Evolutionary conservation across 371 early-diverging fungal species (phyloP), one percentile per base, ranked within the genome.

Genomic region (Syncephalastrum racemosum): DNA sequence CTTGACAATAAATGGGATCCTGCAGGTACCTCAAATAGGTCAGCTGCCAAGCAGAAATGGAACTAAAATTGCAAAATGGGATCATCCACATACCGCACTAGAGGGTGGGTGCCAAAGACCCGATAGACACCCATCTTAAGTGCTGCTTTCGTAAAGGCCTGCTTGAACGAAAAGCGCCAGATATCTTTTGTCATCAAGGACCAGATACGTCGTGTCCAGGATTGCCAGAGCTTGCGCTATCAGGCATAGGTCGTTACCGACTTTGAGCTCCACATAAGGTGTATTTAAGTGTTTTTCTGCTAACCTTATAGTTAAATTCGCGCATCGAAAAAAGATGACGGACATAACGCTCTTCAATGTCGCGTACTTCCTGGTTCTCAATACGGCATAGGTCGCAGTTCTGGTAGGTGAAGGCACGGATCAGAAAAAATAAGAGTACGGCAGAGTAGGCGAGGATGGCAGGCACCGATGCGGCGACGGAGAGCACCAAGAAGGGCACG

Each of bases 301-400:
- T 61, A 59, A 57, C 67, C 56, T 49, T 47, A n/a, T 59, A 54
- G 20, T 42, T 16, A 25, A 57, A 62, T 16, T 50, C 27, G 10
- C 50, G 58, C 12, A 53, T 55, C 6, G 19, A 23, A 23, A 71
- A 50, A 1, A 79, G 44, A 3, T 36, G 13, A 18, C 56, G 62
- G 14, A 76, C 77, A 49, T 79, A 79, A 12, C 58, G 46, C 31
- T 79, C 80, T 41, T 79, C 80, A 18, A 74, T 64, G 45, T 70
- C 75, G 31, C 64, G 27, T 1, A 76, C 71, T 46, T 76, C 65
- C 18, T 71, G 55, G 54, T 67, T 72, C 10, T 53, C 53, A 0
- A 66, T 27, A 6, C 56, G 66, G 18, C 77, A 79, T 1, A 64
- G 2, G 36, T 31, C 52, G 24, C 77, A 76, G 1, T 66, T 43